These are phyloP conservation scores for Colletotrichum eleusines DNA, from an alignment of 2,329 filamentous ascomycete genomes.

Conservation along the genomic window DNA sequence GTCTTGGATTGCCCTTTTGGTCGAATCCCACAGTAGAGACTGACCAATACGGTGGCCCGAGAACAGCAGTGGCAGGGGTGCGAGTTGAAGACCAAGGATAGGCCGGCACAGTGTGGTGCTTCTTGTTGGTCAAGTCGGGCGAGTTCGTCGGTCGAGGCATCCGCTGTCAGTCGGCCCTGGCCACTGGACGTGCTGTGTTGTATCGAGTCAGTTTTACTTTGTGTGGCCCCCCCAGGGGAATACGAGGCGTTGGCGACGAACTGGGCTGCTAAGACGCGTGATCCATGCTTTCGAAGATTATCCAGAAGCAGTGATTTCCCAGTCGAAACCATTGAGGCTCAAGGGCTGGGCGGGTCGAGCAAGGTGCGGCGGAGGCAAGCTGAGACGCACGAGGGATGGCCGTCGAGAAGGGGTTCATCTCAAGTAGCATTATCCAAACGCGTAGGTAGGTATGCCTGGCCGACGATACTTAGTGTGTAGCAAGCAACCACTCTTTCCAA, in stretches of 20 bases:
- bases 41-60: slow-evolving; percentile 38
- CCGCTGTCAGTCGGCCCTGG: slow-evolving; percentile 38
- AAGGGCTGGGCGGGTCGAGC: slow-evolving; percentile 29
- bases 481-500: background rate
- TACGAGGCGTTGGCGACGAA: slow-evolving; percentile 38
- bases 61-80: slow-evolving; percentile 21
- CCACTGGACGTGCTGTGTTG: slow-evolving; percentile 33
- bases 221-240: slow-evolving; percentile 26
- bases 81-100: slow-evolving; percentile 16
- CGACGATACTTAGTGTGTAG: slow-evolving; percentile 5
- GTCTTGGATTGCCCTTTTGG: slow-evolving; percentile 37
- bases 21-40: slow-evolving; percentile 30
- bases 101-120: slow-evolving; percentile 21
- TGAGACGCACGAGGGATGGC: background rate
- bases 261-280: slow-evolving; percentile 33
- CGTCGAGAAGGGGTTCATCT: slow-evolving; percentile 29
- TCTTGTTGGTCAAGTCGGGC: slow-evolving; percentile 39
- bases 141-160: slow-evolving; percentile 40
- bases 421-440: slow-evolving; percentile 25
- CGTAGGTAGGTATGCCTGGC: slow-evolving; percentile 29
- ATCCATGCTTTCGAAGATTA: slow-evolving; percentile 38
- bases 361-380: slow-evolving; percentile 14
- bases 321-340: slow-evolving; percentile 34
- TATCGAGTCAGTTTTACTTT: slow-evolving; percentile 40
- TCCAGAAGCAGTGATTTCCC: slow-evolving; percentile 33